Evolutionary conservation across 768 basidiomycete genomes (phyloP).

Genomic region (Harrya chromipes): DNA sequence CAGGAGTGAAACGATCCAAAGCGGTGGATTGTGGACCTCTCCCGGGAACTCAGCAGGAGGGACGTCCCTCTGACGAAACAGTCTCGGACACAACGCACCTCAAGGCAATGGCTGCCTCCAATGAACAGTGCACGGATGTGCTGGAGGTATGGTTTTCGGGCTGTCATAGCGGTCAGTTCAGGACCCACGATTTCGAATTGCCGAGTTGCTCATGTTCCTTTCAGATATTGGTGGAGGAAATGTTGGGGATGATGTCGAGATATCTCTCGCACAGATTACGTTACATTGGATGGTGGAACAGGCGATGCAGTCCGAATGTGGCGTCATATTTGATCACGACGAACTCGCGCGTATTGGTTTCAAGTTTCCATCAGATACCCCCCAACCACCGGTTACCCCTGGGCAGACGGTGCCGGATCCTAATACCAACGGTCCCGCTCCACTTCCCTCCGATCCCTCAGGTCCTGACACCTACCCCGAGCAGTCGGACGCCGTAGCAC

Average conservation of each 20-base stretch:
- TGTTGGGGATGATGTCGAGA: slow-evolving; percentile 39
- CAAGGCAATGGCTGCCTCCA: not conserved
- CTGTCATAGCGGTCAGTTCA: slow-evolving; percentile 58
- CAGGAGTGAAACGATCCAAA: not conserved
- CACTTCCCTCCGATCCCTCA: not conserved
- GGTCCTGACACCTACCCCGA: slow-evolving; percentile 8
- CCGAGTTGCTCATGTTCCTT: not conserved
- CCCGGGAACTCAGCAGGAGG: not conserved
- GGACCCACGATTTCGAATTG: not conserved
- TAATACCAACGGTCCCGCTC: not conserved
- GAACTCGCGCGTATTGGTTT: slow-evolving; percentile 48
- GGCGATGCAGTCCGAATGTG: slow-evolving; percentile 52
- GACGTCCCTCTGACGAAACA: not conserved
- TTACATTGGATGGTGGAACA: slow-evolving; percentile 82
- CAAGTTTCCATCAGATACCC: not conserved
- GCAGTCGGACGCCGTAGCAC: slow-evolving; percentile 39
- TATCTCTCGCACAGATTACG: slow-evolving; percentile 54
- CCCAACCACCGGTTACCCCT: slow-evolving; percentile 6
- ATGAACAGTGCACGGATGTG: slow-evolving; percentile 43
- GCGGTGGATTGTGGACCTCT: not conserved
- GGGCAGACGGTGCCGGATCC: not conserved
- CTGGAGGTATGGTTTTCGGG: slow-evolving; percentile 82
- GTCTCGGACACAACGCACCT: not conserved
- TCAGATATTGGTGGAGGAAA: slow-evolving; percentile 71
- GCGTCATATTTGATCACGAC: slow-evolving; percentile 51